Evolutionary conservation across 768 basidiomycete species (phyloP).

Genomic region (Collybiopsis confluens): DNA sequence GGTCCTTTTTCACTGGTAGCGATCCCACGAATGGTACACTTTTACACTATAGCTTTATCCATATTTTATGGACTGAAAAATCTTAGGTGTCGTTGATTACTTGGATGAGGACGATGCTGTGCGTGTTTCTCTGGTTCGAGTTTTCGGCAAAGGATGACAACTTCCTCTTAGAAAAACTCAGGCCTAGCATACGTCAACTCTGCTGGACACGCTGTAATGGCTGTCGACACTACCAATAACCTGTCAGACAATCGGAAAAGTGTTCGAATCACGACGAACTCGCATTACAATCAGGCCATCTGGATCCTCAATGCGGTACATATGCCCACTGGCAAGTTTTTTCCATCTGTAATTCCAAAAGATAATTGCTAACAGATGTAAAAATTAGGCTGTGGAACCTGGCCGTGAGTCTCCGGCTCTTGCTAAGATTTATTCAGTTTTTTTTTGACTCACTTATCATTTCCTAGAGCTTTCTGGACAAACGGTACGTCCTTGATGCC

Average conservation of each 20-base stretch:
- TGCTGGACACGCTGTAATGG: slow-evolving; percentile 80
- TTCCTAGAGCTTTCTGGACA: slow-evolving; percentile 26
- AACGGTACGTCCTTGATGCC: slow-evolving; percentile 18
- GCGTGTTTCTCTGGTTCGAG: slow-evolving; percentile 18
- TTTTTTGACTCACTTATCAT: no score
- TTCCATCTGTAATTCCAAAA: neutral
- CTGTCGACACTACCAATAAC: slow-evolving; percentile 76
- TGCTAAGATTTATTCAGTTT: neutral
- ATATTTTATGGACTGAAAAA: neutral
- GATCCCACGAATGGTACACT: slow-evolving; percentile 74
- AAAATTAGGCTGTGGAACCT: no score
- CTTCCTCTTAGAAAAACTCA: slow-evolving; percentile 6
- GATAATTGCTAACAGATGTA: no score
- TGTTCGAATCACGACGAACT: slow-evolving; percentile 69
- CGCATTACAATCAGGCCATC: slow-evolving; percentile 59
- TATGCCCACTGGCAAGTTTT: slow-evolving; percentile 71
- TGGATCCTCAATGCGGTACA: slow-evolving; percentile 79
- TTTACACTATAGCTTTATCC: slow-evolving; percentile 14
- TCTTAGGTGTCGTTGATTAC: slow-evolving; percentile 49
- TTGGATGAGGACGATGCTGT: slow-evolving; percentile 60
- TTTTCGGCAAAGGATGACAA: neutral
- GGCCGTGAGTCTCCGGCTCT: neutral
- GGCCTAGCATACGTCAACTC: slow-evolving; percentile 62
- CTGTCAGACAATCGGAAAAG: slow-evolving; percentile 69
- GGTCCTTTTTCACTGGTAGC: slow-evolving; percentile 60